Conservation (phyloP, 1,139 yeast species). For the Geotrichum bryndzae region DNA sequence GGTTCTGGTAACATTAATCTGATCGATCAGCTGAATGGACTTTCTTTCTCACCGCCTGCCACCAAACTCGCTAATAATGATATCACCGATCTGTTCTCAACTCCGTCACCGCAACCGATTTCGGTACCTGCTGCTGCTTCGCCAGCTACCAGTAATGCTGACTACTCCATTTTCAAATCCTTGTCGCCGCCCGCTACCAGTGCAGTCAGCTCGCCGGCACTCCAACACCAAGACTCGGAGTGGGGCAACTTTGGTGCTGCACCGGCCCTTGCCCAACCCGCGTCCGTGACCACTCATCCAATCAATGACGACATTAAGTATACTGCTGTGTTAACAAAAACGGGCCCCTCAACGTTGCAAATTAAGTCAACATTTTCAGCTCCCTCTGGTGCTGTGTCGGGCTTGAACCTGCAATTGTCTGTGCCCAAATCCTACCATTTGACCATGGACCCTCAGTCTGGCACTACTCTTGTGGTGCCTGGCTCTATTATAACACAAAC, state of each 20-base stretch:
- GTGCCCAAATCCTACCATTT: conserved; percentile 71
- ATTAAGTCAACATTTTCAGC: conserved; percentile 45
- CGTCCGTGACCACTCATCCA: conserved; percentile 6
- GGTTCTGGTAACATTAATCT: conserved; percentile 51
- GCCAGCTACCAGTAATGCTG: conserved; percentile 10
- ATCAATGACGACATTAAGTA: conserved; percentile 36
- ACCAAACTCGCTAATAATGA: not conserved
- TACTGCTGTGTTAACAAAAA: conserved; percentile 43
- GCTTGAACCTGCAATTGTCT: conserved; percentile 67
- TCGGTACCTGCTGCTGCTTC: conserved; percentile 1
- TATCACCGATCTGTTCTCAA: not conserved
- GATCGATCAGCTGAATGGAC: conserved; percentile 62
- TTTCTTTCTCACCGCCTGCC: conserved; percentile 24
- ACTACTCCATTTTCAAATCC: conserved; percentile 14
- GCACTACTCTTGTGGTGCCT: conserved; percentile 46
- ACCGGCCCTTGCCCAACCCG: conserved; percentile 27
- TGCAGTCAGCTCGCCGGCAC: conserved; percentile 3
- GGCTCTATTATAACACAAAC: conserved; percentile 54
- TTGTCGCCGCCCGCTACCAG: conserved; percentile 11
- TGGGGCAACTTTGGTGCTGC: conserved; percentile 25
- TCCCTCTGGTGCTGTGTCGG: conserved; percentile 38
- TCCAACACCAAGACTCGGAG: conserved; percentile 3
- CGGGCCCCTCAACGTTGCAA: conserved; percentile 38
- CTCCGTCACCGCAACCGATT: conserved; percentile 14
- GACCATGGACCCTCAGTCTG: conserved; percentile 63